Base-by-base conservation (phyloP, 768 basidiomycete species). In the Lentinula guzmanii region DNA sequence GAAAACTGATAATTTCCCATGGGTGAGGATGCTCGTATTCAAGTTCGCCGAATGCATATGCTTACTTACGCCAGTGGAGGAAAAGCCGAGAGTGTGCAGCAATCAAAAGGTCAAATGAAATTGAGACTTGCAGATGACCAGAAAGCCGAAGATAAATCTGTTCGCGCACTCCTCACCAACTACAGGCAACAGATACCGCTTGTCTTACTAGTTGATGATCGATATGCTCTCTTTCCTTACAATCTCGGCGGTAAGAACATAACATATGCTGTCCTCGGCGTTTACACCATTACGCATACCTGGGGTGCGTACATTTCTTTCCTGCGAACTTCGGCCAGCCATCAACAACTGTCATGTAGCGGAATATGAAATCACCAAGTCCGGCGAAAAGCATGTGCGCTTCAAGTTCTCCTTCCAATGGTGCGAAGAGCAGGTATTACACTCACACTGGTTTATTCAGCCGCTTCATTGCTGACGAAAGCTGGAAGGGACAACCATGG, bases 331-430 rank as follows among this genome's bases (percentile, higher is more conserved):
- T 13, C 3, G 60, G 21, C 61, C 13, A 18, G 5, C 37, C 11
- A 5, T 4, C 5, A 61, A 42, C 21, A 53, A 7, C 16, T 18
- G 13, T 4, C 61, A 58, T 52, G 6, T 60, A 89, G 90, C 88
- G 48, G 90, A 91, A 73, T 82, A 80, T 61, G 83, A 90, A 66
- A 66, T 77, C 0, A 56, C 55, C 24, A 43, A 43, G 16, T 42
- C 39, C 15, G 41, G 55, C 11, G 41, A 41, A 41, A 24, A 18
- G 4, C 41, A 56, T 43, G 79, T 90, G 11, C 78, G 91, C 6
- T 90, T 84, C 69, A 93, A 93, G 69, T 92, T 93, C 66, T 86
- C 87, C 4, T 93, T 93, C 65, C 87, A 88, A 65, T 93, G 91
- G 90, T 90, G 89, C 64, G 82, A 86, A 62, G 81, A 77, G 46